Evolutionary conservation across 805 yeast species (phyloP).

Genomic region (Ogataea wickerhamii): DNA sequence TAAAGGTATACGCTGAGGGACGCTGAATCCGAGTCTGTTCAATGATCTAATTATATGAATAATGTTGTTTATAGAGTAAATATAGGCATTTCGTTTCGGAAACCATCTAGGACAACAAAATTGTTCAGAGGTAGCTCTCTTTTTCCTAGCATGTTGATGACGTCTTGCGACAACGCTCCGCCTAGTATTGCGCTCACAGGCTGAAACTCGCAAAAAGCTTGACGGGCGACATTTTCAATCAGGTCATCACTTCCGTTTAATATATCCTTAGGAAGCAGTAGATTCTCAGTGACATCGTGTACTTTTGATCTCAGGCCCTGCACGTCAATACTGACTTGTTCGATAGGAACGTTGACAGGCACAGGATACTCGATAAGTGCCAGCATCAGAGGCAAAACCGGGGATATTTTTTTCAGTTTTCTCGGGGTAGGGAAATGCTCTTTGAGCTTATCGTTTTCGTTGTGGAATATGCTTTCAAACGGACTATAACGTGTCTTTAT

Average conservation of each 20-base stretch:
- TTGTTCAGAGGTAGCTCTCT: constrained; percentile 82
- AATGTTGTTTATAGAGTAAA: not conserved
- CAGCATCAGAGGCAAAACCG: constrained; percentile 55
- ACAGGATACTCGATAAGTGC: constrained; percentile 49
- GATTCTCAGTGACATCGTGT: constrained; percentile 29
- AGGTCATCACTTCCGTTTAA: constrained; percentile 35
- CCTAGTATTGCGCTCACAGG: constrained; percentile 88
- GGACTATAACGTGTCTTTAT: constrained; percentile 37
- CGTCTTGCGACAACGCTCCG: constrained; percentile 87
- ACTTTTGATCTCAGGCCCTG: constrained; percentile 32
- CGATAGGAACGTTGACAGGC: constrained; percentile 25
- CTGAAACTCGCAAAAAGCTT: constrained; percentile 62
- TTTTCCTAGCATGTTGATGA: constrained; percentile 73
- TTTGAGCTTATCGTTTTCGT: constrained; percentile 32
- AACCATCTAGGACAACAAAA: constrained; percentile 71
- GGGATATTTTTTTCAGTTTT: constrained; percentile 48
- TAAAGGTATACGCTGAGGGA: constrained; percentile 42
- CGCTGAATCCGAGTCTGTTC: no score
- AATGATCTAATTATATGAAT: not conserved
- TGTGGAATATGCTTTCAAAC: constrained; percentile 34
- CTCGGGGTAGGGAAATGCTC: constrained; percentile 26
- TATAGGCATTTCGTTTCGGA: constrained; percentile 71
- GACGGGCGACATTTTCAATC: constrained; percentile 40
- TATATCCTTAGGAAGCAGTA: constrained; percentile 46
- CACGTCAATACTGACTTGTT: constrained; percentile 18